These are phyloP conservation scores for Aureobasidium sp. DNA, from an alignment of 2,329 filamentous ascomycete genomes.

Conservation along the genomic window DNA sequence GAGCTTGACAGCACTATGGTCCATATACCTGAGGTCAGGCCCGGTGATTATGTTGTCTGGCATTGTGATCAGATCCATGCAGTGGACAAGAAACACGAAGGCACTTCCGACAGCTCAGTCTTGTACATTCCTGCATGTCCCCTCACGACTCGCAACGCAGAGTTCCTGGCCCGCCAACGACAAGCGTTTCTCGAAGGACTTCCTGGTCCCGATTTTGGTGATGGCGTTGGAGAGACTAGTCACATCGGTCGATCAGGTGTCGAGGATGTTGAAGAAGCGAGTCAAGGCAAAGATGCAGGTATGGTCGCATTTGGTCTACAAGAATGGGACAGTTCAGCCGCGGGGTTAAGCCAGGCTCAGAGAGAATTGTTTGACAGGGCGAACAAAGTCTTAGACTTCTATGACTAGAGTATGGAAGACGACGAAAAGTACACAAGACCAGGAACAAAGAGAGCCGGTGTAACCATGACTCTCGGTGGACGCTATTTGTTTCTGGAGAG, in stretches of 20 bases:
- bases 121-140: conserved; percentile 86
- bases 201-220: conserved; percentile 42
- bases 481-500: neutral
- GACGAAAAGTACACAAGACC: neutral
- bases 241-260: conserved; percentile 38
- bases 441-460: neutral
- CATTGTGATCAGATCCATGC: conserved; percentile 64
- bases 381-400: conserved; percentile 50
- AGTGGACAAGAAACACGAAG: conserved; percentile 71
- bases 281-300: conserved; percentile 34
- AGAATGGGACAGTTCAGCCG: conserved; percentile 42
- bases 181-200: conserved; percentile 60
- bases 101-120: conserved; percentile 69
- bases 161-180: conserved; percentile 64
- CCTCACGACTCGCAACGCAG: conserved; percentile 65
- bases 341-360: conserved; percentile 45
- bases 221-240: conserved; percentile 56
- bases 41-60: conserved; percentile 71
- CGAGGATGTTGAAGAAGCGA: conserved; percentile 30
- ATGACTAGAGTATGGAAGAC: neutral
- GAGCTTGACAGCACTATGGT: conserved; percentile 63
- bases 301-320: conserved; percentile 50
- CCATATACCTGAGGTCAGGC: conserved; percentile 59
- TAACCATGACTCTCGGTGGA: neutral
- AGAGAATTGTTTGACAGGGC: conserved; percentile 44